Base-by-base conservation (phyloP, 345 rosid genomes). In the Punica granatum region DNA sequence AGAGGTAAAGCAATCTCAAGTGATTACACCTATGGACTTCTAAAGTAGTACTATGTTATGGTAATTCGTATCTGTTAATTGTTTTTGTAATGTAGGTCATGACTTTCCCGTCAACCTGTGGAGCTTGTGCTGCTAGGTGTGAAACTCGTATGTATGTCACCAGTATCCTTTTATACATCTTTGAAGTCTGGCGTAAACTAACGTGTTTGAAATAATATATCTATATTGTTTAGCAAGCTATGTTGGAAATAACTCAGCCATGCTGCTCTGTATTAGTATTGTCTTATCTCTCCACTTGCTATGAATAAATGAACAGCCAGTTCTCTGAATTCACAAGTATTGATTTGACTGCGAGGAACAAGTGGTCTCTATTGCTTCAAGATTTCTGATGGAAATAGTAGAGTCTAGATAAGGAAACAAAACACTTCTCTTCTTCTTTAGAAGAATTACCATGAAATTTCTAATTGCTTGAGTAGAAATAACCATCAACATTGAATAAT, bases 81-180 rank as follows among this genome's bases (percentile, higher is more conserved):
- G 21, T 34, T 41, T 44, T 41, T 63, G 28, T 33, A 43, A 6
- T 65, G 44, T 66, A 85, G 89, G 89, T 85, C 68, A 83, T 85
- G 89, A 81, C 82, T 64, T 85, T 85, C 73, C 87, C 89, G 21
- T 77, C 89, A 12, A 85, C 84, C 10, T 85, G 87, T 43, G 89
- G 87, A 67, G 54, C 73, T 37, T 85, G 89, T 77, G 35, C 83
- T 21, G 59, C 67, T n/a, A 69, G 56, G 8, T 80, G 85, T 63
- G 89, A 82, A 75, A 85, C 89, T 67, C 81, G 85, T 64, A 85
- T 85, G 89, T 85, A 77, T 35, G 78, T 82, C 56, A 85, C 87
- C 32, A 82, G 87, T 85, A 81, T 85, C 89, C 89, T 79, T 79
- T 16, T 62, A 25, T 13, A 63, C 48, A n/a, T 28, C n/a, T 23